phyloP scores from a whole-genome alignment of 805 yeast species.

The Hanseniaspora lachancei region DNA sequence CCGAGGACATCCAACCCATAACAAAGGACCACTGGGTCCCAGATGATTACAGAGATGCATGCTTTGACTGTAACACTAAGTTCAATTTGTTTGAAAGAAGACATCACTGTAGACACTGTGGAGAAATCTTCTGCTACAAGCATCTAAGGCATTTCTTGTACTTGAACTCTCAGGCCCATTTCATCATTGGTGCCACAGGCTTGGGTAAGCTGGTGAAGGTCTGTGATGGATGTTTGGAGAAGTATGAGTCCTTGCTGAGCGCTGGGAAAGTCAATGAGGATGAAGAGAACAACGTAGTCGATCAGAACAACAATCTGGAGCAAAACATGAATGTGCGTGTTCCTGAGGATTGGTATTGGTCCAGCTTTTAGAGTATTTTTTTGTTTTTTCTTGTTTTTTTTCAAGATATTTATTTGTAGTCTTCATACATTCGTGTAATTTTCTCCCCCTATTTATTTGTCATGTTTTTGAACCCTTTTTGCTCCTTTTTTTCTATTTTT shows the following conservation, averaged over 20 bases:
- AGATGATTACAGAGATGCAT: slow-evolving; percentile 49
- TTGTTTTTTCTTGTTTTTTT: no score
- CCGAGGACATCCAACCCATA: slow-evolving; percentile 20
- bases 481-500: no score
- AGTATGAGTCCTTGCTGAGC: slow-evolving; percentile 40
- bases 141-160: slow-evolving; percentile 48
- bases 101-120: slow-evolving; percentile 79
- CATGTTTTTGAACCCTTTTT: no score
- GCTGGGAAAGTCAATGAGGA: slow-evolving; percentile 9
- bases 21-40: slow-evolving; percentile 61
- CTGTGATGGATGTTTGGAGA: slow-evolving; percentile 52
- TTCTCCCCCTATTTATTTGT: background rate
- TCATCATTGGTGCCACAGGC: slow-evolving; percentile 56
- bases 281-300: background rate
- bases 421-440: background rate
- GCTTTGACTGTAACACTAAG: slow-evolving; percentile 52
- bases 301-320: background rate
- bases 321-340: background rate
- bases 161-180: slow-evolving; percentile 46
- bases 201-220: slow-evolving; percentile 43
- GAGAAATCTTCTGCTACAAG: slow-evolving; percentile 62
- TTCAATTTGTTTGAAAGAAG: slow-evolving; percentile 70
- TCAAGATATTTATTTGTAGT: background rate
- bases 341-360: slow-evolving; percentile 56
- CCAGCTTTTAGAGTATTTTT: slow-evolving; percentile 50